These are phyloP conservation scores for Yamadazyma sp. DNA, from an alignment of 1,139 yeast species.

Conservation along the genomic window DNA sequence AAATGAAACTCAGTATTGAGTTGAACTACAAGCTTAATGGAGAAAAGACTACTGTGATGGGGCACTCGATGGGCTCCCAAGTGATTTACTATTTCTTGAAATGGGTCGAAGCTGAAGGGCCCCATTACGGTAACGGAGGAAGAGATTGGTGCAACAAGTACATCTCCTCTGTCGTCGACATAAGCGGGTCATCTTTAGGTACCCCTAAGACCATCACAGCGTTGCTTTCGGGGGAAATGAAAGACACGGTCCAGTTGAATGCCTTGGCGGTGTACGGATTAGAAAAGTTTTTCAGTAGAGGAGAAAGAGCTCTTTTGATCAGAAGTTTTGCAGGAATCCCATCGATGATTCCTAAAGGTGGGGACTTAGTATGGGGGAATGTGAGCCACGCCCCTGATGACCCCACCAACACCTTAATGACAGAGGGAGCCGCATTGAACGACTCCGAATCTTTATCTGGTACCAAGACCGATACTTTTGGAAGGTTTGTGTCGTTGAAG, in stretches of 20 bases:
- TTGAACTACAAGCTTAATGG: conserved; percentile 48
- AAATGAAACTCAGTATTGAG: conserved; percentile 74
- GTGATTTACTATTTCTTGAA: conserved; percentile 82
- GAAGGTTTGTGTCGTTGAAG: conserved; percentile 72
- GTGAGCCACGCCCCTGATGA: conserved; percentile 62
- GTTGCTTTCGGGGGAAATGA: conserved; percentile 93
- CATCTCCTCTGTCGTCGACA: conserved; percentile 77
- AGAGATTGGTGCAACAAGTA: conserved; percentile 80
- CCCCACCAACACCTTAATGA: conserved; percentile 33
- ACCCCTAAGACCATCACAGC: conserved; percentile 95
- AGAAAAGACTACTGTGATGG: conserved; percentile 73
- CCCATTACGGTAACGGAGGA: conserved; percentile 85
- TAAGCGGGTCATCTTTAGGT: conserved; percentile 85
- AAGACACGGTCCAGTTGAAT: conserved; percentile 91
- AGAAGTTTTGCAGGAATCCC: conserved; percentile 92
- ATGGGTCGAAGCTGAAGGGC: conserved; percentile 93
- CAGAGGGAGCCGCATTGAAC: conserved; percentile 21
- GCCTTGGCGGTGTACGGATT: conserved; percentile 91
- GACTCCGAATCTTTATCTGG: conserved; percentile 19
- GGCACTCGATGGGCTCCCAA: conserved; percentile 98
- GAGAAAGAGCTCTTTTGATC: conserved; percentile 83
- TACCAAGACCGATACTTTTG: conserved; percentile 52
- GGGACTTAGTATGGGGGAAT: conserved; percentile 85
- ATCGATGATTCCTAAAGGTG: conserved; percentile 96
- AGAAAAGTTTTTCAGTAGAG: conserved; percentile 87